These are phyloP conservation scores for Erigeron canadensis DNA, from an alignment of 129 eudicot genomes.

Conservation along the genomic window DNA sequence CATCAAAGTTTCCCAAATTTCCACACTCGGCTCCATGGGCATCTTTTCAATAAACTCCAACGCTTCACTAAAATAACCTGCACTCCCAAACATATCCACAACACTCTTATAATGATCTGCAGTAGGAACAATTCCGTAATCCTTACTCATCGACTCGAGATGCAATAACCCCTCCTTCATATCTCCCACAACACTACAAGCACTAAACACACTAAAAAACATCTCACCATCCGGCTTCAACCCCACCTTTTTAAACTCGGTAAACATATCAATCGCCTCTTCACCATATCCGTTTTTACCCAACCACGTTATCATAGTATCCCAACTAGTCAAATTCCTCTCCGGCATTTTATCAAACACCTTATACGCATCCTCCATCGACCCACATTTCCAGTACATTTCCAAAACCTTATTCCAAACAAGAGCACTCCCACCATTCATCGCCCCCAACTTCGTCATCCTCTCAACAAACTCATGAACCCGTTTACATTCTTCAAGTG, in stretches of 20 bases:
- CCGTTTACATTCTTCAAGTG: slow-evolving; percentile 40
- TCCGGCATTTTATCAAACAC: slow-evolving; percentile 21
- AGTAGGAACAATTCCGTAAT: slow-evolving; percentile 22
- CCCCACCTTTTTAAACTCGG: slow-evolving; percentile 22
- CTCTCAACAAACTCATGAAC: slow-evolving; percentile 26
- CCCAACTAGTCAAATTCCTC: slow-evolving; percentile 36
- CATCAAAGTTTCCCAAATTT: slow-evolving; percentile 4
- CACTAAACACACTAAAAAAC: slow-evolving; percentile 28
- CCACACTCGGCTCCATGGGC: slow-evolving; percentile 27
- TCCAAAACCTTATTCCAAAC: slow-evolving; percentile 27
- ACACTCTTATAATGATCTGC: slow-evolving; percentile 31
- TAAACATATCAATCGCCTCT: slow-evolving; percentile 10
- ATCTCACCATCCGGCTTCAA: slow-evolving; percentile 31
- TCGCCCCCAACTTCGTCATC: neutral
- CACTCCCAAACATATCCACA: slow-evolving; percentile 36
- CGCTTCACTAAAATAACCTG: slow-evolving; percentile 37
- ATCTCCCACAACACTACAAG: slow-evolving; percentile 10
- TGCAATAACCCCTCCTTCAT: neutral
- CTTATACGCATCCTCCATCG: slow-evolving; percentile 9
- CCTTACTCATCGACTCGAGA: slow-evolving; percentile 32
- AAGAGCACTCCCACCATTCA: neutral
- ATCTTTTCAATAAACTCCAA: slow-evolving; percentile 16
- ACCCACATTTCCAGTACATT: slow-evolving; percentile 30
- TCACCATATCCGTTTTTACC: slow-evolving; percentile 37
- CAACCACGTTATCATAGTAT: slow-evolving; percentile 36